These are phyloP conservation scores for Cornus kousa DNA, from an alignment of 148 eudicot genomes.

Conservation along the genomic window DNA sequence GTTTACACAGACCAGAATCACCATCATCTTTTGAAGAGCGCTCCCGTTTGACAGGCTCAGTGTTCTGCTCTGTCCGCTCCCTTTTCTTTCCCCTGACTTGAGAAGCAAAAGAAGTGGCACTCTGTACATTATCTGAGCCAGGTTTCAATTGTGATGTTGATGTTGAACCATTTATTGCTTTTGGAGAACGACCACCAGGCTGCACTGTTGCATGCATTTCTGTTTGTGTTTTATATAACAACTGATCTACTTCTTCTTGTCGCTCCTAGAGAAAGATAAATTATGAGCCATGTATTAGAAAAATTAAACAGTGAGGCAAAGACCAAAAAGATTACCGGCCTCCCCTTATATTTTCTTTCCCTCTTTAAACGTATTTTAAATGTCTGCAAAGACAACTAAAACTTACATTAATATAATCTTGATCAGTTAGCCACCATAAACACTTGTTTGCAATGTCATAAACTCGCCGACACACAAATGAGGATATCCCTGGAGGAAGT, in stretches of 20 bases:
- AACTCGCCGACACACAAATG: constrained; percentile 79
- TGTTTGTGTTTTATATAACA: constrained; percentile 50
- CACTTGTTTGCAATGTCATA: constrained; percentile 64
- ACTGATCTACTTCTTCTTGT: constrained; percentile 82
- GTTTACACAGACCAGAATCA: constrained; percentile 39
- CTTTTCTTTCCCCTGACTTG: constrained; percentile 78
- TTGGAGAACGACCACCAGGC: constrained; percentile 79
- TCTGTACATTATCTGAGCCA: constrained; percentile 71
- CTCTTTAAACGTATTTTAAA: too few species aligned
- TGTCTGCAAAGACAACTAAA: background rate
- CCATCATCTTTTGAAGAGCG: constrained; percentile 54
- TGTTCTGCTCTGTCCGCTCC: constrained; percentile 59
- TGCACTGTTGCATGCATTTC: constrained; percentile 78
- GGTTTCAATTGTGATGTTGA: constrained; percentile 59
- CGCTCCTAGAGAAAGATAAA: constrained; percentile 53
- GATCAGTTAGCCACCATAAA: constrained; percentile 84
- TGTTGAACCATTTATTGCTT: constrained; percentile 54
- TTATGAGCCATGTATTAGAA: background rate
- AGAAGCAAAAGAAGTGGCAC: constrained; percentile 44
- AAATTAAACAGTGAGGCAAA: background rate
- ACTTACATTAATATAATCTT: constrained; percentile 73
- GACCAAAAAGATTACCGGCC: background rate
- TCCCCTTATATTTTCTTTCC: too few species aligned
- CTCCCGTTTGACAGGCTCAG: constrained; percentile 68
- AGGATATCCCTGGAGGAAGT: constrained; percentile 66